These are phyloP conservation scores for Anthracocystis walkeri DNA, from an alignment of 1,284 basidiomycete species.

Conservation along the genomic window DNA sequence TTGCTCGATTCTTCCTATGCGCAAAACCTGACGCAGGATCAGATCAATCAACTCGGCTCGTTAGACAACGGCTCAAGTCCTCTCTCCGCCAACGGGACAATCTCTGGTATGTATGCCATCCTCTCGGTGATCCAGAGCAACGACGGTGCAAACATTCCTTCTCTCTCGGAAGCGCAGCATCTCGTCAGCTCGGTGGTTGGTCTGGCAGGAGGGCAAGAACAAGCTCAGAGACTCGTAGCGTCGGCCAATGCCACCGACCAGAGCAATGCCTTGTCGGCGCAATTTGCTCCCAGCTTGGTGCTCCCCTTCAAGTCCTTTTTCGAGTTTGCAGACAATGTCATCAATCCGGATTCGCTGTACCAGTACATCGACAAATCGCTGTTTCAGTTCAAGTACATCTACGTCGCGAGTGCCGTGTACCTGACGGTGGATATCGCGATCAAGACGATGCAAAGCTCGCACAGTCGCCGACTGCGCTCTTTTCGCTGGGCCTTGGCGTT, in stretches of 20 bases:
- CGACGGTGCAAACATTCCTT: slow-evolving; percentile 36
- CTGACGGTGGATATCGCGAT: slow-evolving; percentile 36
- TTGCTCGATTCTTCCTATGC: slow-evolving; percentile 17
- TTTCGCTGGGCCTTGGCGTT: slow-evolving; percentile 28
- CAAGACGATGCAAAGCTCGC: slow-evolving; percentile 37
- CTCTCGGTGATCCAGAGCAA: slow-evolving; percentile 39
- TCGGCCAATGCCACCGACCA: slow-evolving; percentile 12
- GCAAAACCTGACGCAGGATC: slow-evolving; percentile 15
- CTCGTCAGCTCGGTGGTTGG: slow-evolving; percentile 27
- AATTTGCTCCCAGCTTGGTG: slow-evolving; percentile 26
- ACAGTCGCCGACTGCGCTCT: slow-evolving; percentile 14
- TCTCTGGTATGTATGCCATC: slow-evolving; percentile 26
- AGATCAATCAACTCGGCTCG: slow-evolving; percentile 2
- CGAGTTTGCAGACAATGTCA: slow-evolving; percentile 32
- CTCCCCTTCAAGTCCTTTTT: slow-evolving; percentile 32
- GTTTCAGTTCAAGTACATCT: slow-evolving; percentile 52
- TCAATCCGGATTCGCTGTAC: slow-evolving; percentile 35
- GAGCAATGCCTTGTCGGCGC: slow-evolving; percentile 18
- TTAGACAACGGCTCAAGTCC: slow-evolving; percentile 9
- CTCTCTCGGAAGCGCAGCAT: slow-evolving; percentile 19
- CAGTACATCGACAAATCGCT: slow-evolving; percentile 27
- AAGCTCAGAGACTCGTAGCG: slow-evolving; percentile 11
- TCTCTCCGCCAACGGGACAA: slow-evolving; percentile 21
- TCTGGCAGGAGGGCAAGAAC: slow-evolving; percentile 18
- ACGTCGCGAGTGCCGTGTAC: slow-evolving; percentile 34